Evolutionary conservation across 2,329 filamentous ascomycete genomes (phyloP), one percentile per base, ranked within the genome.

Genomic region (Neurospora sp.): DNA sequence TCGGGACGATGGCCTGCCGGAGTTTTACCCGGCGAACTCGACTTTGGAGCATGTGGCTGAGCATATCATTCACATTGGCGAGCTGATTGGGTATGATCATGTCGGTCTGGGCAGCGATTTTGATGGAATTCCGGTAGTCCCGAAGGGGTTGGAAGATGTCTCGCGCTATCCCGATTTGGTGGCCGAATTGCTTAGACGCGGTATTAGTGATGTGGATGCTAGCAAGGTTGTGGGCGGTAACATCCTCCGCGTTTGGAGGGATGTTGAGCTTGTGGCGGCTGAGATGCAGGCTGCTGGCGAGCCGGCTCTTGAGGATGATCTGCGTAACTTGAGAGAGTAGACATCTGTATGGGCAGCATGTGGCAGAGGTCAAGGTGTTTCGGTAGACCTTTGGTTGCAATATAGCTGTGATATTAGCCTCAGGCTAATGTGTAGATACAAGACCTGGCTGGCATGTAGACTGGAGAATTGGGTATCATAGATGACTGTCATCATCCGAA

Each of bases 41-140:
- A 97, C 92, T 0, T 79, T 98, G 41, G 84, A 84, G 28, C 92
- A 94, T 71, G 92, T 97, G 1, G 92, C 88, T 1, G 85, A 89
- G 72, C 95, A 97, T 78, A 90, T 97, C 71, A 84, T 88, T 73
- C 86, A 98, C 77, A 94, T 97, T 74, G 95, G 92, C 2, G 83
- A 91, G 66, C 81, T 91, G 39, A 92, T 97, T 71, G 95, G 95
- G 3, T 97, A 91, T 75, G 91, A 94, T 52, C 87, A 97, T 77
- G 93, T 97, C 17, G 95, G 94, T 0, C 80, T 97, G 19, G 95
- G 95, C 0, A 93, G 91, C 68, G 95, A 98, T 78, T 97, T 94
- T 78, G 94, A 97, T 78, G 95, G 88, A 8, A 94, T 94, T 70
- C 77, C 78, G 1, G 78, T 75, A 0, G 89, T 89, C 4, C 93